Percentiles rank a stretch among this genome's conserved stretches.
phyloP scores from a whole-genome alignment of 2,329 filamentous ascomycete species.

The Aureobasidium sp. region DNA sequence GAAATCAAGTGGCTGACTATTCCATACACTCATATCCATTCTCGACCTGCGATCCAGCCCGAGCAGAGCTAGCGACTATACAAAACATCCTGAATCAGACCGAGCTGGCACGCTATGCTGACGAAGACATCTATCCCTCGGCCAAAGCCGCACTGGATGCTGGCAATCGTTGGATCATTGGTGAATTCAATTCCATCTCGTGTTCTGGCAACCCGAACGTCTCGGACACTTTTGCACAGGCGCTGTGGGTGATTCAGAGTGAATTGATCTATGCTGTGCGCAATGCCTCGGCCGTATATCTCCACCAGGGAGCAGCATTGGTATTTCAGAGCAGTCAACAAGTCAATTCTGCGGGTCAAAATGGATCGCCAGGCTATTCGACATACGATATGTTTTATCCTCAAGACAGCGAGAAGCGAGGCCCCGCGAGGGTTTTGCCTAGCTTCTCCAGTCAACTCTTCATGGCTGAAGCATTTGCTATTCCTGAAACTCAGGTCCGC shows the following conservation, averaged over 20 bases:
- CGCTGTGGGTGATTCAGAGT: slow-evolving; percentile 32
- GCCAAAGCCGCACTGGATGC: slow-evolving; percentile 21
- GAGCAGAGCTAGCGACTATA: slow-evolving; percentile 19
- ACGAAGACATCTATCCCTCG: slow-evolving; percentile 22
- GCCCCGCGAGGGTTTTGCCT: slow-evolving; percentile 20
- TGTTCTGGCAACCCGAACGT: slow-evolving; percentile 33
- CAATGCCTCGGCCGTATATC: slow-evolving; percentile 30
- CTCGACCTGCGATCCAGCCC: slow-evolving; percentile 22
- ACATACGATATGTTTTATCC: slow-evolving; percentile 24
- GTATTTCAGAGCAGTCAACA: slow-evolving; percentile 23
- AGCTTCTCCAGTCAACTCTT: slow-evolving; percentile 22
- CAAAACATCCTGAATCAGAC: slow-evolving; percentile 24
- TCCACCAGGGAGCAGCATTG: slow-evolving; percentile 27
- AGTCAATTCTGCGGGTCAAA: slow-evolving; percentile 20
- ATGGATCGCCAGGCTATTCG: slow-evolving; percentile 22
- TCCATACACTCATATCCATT: slow-evolving; percentile 24
- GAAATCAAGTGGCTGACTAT: slow-evolving; percentile 21
- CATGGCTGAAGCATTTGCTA: slow-evolving; percentile 23
- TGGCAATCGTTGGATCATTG: slow-evolving; percentile 25
- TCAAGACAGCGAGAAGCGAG: slow-evolving; percentile 17
- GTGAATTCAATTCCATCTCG: slow-evolving; percentile 35
- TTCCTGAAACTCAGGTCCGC: slow-evolving; percentile 17
- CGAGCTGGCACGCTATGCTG: slow-evolving; percentile 19
- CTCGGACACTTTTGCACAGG: slow-evolving; percentile 34
- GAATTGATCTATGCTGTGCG: slow-evolving; percentile 31